These are phyloP conservation scores for Volvox reticuliferus DNA, from an alignment of 139 green algal species.

Conservation along the genomic window DNA sequence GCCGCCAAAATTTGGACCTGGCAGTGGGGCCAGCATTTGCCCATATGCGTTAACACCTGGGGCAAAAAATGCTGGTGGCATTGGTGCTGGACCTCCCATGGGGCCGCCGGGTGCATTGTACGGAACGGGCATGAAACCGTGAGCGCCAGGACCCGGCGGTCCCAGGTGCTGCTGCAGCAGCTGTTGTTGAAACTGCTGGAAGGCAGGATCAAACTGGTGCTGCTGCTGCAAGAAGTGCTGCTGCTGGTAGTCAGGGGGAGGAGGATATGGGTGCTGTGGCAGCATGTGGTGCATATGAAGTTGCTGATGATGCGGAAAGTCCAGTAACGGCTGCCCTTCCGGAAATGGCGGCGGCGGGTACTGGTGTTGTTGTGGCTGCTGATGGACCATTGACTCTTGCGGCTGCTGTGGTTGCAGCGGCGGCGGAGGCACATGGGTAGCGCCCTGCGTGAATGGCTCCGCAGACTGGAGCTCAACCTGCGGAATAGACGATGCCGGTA, in stretches of 20 bases:
- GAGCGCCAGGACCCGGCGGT: background rate
- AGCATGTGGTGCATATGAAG: background rate
- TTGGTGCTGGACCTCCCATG: background rate
- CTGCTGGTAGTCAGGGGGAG: slow-evolving; percentile 13
- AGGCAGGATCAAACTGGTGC: background rate
- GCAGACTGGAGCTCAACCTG: background rate
- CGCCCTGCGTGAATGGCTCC: background rate
- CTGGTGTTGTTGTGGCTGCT: slow-evolving; percentile 22
- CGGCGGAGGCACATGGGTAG: background rate
- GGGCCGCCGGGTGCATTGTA: background rate
- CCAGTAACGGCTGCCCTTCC: background rate
- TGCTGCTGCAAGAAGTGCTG: slow-evolving; percentile 26
- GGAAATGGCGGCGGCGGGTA: background rate
- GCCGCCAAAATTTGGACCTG: background rate
- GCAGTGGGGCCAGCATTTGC: background rate
- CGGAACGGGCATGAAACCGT: background rate
- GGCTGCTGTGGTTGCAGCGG: background rate
- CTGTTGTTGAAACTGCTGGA: slow-evolving; percentile 14
- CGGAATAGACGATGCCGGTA: background rate
- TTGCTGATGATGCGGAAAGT: background rate
- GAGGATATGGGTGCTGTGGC: slow-evolving; percentile 17
- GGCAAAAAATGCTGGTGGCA: background rate
- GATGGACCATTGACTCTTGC: background rate
- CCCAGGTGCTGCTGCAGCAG: slow-evolving; percentile 22
- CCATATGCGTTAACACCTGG: background rate